Percentiles rank a stretch among this genome's conserved stretches.
Evolutionary conservation across 768 basidiomycete genomes (phyloP).

Genomic region (Rubroboletus pulcherrimus): DNA sequence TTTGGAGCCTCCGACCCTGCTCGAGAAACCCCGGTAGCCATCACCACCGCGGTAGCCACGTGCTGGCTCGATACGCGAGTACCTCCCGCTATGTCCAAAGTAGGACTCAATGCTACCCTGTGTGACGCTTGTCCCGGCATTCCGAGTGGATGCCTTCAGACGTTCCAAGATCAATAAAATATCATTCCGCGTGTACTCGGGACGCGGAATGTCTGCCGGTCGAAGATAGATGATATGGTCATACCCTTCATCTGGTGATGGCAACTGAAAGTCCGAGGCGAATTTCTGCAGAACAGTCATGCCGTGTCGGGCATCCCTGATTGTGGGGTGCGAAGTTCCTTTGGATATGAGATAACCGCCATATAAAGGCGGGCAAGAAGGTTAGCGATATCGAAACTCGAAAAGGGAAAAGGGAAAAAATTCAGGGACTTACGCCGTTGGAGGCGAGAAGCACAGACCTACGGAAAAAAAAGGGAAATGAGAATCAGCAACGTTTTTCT

Average conservation of each 20-base stretch:
- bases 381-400: constrained; percentile 8
- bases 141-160: constrained; percentile 34
- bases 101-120: constrained; percentile 6
- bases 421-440: constrained; percentile 47
- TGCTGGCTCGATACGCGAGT: constrained; percentile 14
- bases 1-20: constrained; percentile 16
- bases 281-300: constrained; percentile 63
- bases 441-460: constrained; percentile 64
- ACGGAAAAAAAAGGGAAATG: constrained; percentile 12
- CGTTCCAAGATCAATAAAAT: constrained; percentile 50
- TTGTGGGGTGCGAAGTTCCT: constrained; percentile 78
- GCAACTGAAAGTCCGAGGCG: constrained; percentile 54
- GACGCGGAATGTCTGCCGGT: constrained; percentile 36
- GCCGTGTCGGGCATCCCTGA: constrained; percentile 56
- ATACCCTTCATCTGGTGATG: constrained; percentile 58
- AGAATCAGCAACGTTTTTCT: constrained; percentile 10
- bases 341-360: constrained; percentile 14
- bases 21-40: constrained; percentile 14
- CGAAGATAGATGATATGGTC: constrained; percentile 48
- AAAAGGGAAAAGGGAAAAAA: not conserved
- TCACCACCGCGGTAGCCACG: constrained; percentile 19
- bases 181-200: constrained; percentile 49
- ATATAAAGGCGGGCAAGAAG: constrained; percentile 5
- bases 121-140: constrained; percentile 7
- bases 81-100: constrained; percentile 6